A percentile compares a stretch with the other conserved stretches of the same genome.
phyloP scores from a whole-genome alignment of 2,329 filamentous ascomycete species.

The Xylaria hypoxylon region DNA sequence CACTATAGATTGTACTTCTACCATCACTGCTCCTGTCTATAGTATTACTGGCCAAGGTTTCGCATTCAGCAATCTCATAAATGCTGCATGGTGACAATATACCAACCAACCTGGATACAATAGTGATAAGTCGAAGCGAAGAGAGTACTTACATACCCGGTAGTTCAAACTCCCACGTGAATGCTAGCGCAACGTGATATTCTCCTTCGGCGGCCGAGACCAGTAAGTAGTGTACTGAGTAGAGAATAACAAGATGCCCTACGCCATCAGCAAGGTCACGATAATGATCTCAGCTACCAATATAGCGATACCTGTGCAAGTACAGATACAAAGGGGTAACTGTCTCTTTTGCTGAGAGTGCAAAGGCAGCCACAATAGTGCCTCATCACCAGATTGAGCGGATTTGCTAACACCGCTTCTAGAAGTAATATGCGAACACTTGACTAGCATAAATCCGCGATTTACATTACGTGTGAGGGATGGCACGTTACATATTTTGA shows the following conservation, averaged over 20 bases:
- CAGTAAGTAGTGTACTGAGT: not conserved
- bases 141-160: not conserved
- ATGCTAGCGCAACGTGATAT: not conserved
- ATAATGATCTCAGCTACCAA: not conserved
- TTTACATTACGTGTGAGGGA: conserved; percentile 5
- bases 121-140: conserved; percentile 10
- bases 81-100: not conserved
- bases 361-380: conserved; percentile 19
- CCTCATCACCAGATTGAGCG: conserved; percentile 16
- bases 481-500: conserved; percentile 15
- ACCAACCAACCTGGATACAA: not conserved
- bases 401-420: conserved; percentile 18
- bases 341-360: not conserved
- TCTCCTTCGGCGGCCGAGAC: not conserved
- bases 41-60: not conserved
- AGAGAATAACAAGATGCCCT: not conserved
- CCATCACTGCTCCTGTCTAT: not conserved
- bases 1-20: conserved; percentile 15
- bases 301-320: not conserved
- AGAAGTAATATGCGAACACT: conserved; percentile 12
- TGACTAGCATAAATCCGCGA: conserved; percentile 18
- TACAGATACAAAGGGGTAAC: not conserved
- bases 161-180: conserved; percentile 12
- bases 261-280: not conserved
- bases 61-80: not conserved